Base-by-base conservation (phyloP, 768 basidiomycete species). In the Galerina sulciceps region DNA sequence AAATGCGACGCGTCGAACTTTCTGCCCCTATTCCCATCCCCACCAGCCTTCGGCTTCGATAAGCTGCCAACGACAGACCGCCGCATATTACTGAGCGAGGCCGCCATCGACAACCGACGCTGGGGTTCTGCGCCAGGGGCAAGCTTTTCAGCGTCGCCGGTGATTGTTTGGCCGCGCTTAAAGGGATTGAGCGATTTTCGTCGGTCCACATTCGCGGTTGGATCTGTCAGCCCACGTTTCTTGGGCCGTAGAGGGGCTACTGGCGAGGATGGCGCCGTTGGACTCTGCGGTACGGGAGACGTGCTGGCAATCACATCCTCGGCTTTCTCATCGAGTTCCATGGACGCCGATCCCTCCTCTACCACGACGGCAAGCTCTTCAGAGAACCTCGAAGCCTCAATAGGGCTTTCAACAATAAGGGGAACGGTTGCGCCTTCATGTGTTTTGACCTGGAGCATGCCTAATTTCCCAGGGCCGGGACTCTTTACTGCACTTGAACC, bases 31-130 rank as follows among this genome's bases (percentile, higher is more conserved):
- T 55, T 57, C 49, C 65, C 26, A 56, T 61, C 68, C 17, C 61
- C 62, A 37, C 63, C 73, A 45, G 48, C 48, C 49, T 65, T 61
- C 6, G 67, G 45, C 59, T 60, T 61, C 4, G 72, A 65, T 13
- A 76, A 62, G 1, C 72, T 75, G 31, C 78, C 78, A 4, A 75
- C 70, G 41, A 82, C 71, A 0, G 81, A 78, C 42, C 81, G 79
- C 23, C 81, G 77, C 15, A 85, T 69, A 64, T 79, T 82, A 45
- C 71, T 69, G 11, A 62, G 18, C 5, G 81, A 81, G 11, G 70
- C 66, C 3, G 76, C 67, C 8, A 78, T 68, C 1, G 70, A 69
- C 3, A 77, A 61, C 22, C 70, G 63, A 22, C 59, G 69, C 26
- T 41, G 42, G 31, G 45, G 49, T 9, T 42, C 40, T 36, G 43